Evolutionary conservation across 2,329 filamentous ascomycete species (phyloP).

Genomic region (Thelonectria blattea): DNA sequence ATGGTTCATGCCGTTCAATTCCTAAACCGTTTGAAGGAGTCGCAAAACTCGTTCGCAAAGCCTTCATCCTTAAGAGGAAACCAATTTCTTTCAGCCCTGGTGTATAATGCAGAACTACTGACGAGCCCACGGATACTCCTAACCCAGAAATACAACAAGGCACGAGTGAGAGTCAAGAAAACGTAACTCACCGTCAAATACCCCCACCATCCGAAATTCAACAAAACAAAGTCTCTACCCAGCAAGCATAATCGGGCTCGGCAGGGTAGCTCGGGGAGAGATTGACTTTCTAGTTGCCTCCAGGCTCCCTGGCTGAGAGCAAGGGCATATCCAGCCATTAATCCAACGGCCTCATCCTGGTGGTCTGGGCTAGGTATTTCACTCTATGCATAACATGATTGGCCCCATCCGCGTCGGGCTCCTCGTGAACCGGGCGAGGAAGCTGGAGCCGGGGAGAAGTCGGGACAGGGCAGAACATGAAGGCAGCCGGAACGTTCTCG

Average conservation of each 20-base stretch:
- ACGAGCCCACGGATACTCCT: not conserved
- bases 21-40: constrained; percentile 7
- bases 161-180: not conserved
- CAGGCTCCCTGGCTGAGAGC: constrained; percentile 67
- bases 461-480: no score
- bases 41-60: not conserved
- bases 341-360: constrained; percentile 53
- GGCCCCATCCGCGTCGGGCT: constrained; percentile 57
- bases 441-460: constrained; percentile 26
- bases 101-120: constrained; percentile 20
- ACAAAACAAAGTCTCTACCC: constrained; percentile 71
- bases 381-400: constrained; percentile 59
- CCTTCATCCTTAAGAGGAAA: not conserved
- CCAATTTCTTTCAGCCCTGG: constrained; percentile 15
- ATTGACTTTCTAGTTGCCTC: constrained; percentile 79
- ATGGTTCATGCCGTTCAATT: constrained; percentile 58
- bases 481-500: constrained; percentile 28
- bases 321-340: constrained; percentile 48
- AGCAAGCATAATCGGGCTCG: constrained; percentile 66
- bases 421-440: constrained; percentile 51
- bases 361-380: constrained; percentile 65
- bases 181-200: not conserved
- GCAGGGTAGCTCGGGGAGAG: constrained; percentile 80
- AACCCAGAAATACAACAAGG: not conserved
- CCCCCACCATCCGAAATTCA: constrained; percentile 8